Evolutionary conservation across 768 basidiomycete genomes (phyloP), one percentile per base, ranked within the genome.

Genomic region (Podaxis carcinomalis): DNA sequence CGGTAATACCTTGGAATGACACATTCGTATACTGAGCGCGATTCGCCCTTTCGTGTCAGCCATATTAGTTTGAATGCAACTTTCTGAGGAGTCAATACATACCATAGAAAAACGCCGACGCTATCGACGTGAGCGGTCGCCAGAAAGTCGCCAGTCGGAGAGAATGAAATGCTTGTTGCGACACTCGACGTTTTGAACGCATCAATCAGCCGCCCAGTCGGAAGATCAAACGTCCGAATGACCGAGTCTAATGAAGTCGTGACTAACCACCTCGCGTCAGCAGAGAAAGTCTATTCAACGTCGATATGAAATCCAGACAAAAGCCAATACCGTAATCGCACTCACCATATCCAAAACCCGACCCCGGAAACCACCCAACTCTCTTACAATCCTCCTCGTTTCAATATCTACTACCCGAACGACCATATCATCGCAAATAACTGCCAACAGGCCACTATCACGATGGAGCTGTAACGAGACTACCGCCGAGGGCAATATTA

Each of bases 21-120:
- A 97, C 83, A 62, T 96, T 91, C 0, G 88, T 73, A 71, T 95
- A 98, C 70, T 98, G 97, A 9, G 95, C 94, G 52, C 94, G 87
- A 73, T 99, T 98, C 11, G 95, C 93, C 95, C 91, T 94, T n/a
- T n/a, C n/a, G 63, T 54, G 65, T 42, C 13, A 0, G 55, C 27
- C 58, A 37, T 16, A 57, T 64, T 11, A 63, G 40, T 35, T 58
- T 62, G 50, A 28, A 49, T 23, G 13, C 6, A 23, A 13, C 57
- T 40, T 25, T 19, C 46, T 6, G 49, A 36, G 21, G 19, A 28
- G 49, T 21, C 42, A 7, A 53, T 14, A 57, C 82, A 58, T 61
- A 90, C 94, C 97, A 99, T n/a, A 99, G 82, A 72, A 90, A 95
- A 1, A 99, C 83, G 10, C 95, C 97, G 56, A 98, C 89, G 61